Evolutionary conservation across 192 early-diverging fungal genomes (phyloP).

Genomic region (Geranomyces michiganensis): DNA sequence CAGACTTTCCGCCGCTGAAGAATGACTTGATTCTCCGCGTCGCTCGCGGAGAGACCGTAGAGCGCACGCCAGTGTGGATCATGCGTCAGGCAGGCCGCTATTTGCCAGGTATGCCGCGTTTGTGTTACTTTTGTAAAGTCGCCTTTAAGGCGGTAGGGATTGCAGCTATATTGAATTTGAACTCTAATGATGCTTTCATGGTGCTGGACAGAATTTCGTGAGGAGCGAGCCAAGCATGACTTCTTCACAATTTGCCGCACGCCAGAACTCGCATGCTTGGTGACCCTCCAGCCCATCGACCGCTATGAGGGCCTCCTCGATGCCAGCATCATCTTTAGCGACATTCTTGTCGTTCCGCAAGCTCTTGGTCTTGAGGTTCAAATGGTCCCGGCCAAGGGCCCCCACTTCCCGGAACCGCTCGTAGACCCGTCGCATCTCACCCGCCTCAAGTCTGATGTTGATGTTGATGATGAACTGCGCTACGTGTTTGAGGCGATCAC

Average conservation of each 20-base stretch:
- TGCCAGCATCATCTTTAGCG: conserved; percentile 97
- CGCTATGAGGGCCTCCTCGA: conserved; percentile 88
- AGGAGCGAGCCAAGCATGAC: conserved; percentile 78
- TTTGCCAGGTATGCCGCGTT: conserved; percentile 71
- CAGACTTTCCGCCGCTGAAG: conserved; percentile 79
- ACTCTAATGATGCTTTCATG: neutral
- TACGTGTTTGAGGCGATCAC: conserved; percentile 96
- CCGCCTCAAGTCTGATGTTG: conserved; percentile 62
- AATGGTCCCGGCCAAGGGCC: conserved; percentile 90
- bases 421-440: conserved; percentile 68
- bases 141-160: too few species aligned
- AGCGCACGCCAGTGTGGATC: conserved; percentile 90
- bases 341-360: conserved; percentile 97
- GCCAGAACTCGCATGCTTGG: conserved; percentile 86
- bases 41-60: conserved; percentile 68
- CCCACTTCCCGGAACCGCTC: conserved; percentile 86
- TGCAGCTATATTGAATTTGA: too few species aligned
- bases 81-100: conserved; percentile 99
- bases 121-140: neutral
- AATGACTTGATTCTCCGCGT: conserved; percentile 91
- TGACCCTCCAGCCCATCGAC: conserved; percentile 97
- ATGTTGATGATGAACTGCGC: conserved; percentile 75
- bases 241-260: conserved; percentile 96
- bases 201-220: conserved; percentile 76
- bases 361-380: conserved; percentile 93